phyloP scores from a whole-genome alignment of 179 eudicot species.

The Carnegiea gigantea region DNA sequence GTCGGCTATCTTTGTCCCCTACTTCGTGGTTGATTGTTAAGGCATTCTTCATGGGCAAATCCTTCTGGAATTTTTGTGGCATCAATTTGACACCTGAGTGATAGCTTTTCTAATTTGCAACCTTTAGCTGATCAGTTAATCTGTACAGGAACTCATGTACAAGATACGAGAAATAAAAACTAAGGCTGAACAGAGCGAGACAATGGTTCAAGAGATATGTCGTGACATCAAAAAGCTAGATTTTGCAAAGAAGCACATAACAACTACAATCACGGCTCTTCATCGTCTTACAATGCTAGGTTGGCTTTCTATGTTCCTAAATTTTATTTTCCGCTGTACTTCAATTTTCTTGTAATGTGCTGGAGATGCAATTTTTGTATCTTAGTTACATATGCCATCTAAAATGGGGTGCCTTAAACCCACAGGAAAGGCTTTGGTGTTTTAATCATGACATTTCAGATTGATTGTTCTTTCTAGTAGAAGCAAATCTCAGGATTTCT shows the following conservation, averaged over 20 bases:
- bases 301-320: conserved; percentile 26
- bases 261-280: conserved; percentile 96
- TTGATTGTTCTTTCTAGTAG: not conserved
- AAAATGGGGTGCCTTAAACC: not conserved
- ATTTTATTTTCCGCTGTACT: not conserved
- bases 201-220: conserved; percentile 99
- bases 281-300: conserved; percentile 99
- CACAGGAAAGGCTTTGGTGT: not conserved
- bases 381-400: not conserved
- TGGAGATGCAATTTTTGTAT: too few relatives aligned
- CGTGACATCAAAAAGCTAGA: conserved; percentile 98
- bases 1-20: not conserved
- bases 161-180: conserved; percentile 93
- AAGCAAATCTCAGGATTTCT: not conserved
- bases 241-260: conserved; percentile 96
- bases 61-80: not conserved
- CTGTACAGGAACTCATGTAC: conserved; percentile 82
- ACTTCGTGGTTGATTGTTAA: not conserved
- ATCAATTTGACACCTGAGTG: not conserved
- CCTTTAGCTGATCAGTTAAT: conserved; percentile 12
- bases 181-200: conserved; percentile 97
- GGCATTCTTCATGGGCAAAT: not conserved
- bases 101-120: not conserved
- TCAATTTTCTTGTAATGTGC: too few relatives aligned
- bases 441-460: not conserved